Base-by-base conservation (phyloP, 768 basidiomycete species). In the Auricularia sp. region DNA sequence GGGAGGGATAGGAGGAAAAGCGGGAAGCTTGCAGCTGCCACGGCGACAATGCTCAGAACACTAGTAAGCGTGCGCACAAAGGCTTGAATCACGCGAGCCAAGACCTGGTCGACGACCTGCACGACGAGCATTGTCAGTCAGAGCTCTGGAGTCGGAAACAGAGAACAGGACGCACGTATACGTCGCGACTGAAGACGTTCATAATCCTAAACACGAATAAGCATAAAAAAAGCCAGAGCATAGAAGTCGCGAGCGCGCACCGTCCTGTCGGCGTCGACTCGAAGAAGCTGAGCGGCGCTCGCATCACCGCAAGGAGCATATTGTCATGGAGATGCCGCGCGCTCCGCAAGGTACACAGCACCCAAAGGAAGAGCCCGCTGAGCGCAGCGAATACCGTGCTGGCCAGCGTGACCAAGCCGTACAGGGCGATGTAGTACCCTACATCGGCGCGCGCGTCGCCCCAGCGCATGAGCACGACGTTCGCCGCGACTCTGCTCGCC, bases 151-250 rank as follows among this genome's bases (percentile, higher is more conserved):
- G 58, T 33, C 3, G 34, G 29, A 29, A 0, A 29, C 29, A 29
- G 29, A 29, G 7, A 12, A 29, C n/a, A 51, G 0, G 23, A 66
- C 66, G 83, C 35, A 89, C 87, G 70, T 90, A 91, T 14, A 83
- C 85, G 69, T 98, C 96, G 2, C 93, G 85, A 3, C 91, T 91
- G 75, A 98, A 98, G 33, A 97, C 73, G 74, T 97, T 98, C 62
- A 98, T 72, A 62, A 95, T 88, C 8, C 93, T 90, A 63, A 12
- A 39, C 64, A 44, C 61, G n/a, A 34, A 29, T 43, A 23, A 23
- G 39, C 7, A 43, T 18, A 29, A 29, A 53, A 34, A 10, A 33
- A 58, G 36, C 11, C 16, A 61, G 39, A 64, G 14, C 67, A 47
- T 33, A 35, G 39, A 21, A 12, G 3, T 7, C 7, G 29, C 29